Conservation (phyloP, 1,139 yeast species). For the Pichia sp. region DNA sequence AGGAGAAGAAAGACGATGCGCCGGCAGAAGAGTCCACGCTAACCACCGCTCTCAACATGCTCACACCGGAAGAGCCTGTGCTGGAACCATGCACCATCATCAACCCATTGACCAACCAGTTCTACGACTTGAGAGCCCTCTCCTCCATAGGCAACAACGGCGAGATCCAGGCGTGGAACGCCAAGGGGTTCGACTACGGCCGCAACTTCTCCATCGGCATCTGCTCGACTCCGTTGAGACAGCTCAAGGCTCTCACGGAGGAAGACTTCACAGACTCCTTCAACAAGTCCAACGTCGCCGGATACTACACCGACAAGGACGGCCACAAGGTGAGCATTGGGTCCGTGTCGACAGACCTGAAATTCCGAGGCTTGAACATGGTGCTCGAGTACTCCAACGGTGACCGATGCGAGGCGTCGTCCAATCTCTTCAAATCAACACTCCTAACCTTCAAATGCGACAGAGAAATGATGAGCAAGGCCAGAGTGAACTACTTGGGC, state of each 20-base stretch:
- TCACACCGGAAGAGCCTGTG: background rate
- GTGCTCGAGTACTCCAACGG: slow-evolving; percentile 73
- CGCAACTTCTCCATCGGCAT: slow-evolving; percentile 78
- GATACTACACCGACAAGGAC: slow-evolving; percentile 47
- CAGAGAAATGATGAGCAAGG: slow-evolving; percentile 65
- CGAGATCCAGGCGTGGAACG: slow-evolving; percentile 55
- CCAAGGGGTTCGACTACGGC: slow-evolving; percentile 70
- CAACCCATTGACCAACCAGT: slow-evolving; percentile 52
- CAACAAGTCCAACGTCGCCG: slow-evolving; percentile 61
- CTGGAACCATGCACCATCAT: slow-evolving; percentile 53
- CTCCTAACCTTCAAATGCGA: slow-evolving; percentile 78
- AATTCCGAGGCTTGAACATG: slow-evolving; percentile 68
- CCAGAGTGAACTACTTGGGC: slow-evolving; percentile 70
- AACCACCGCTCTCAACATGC: too few relatives aligned
- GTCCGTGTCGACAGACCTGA: slow-evolving; percentile 55
- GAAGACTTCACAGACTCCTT: slow-evolving; percentile 41
- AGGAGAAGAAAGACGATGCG: too few relatives aligned
- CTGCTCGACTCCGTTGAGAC: slow-evolving; percentile 60
- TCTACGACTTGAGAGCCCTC: slow-evolving; percentile 53
- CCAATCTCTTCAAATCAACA: slow-evolving; percentile 53
- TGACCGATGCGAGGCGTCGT: slow-evolving; percentile 56
- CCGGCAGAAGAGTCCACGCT: too few relatives aligned
- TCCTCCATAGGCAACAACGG: slow-evolving; percentile 46
- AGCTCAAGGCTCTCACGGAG: slow-evolving; percentile 25
- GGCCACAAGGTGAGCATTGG: slow-evolving; percentile 60